Percentiles rank a stretch among this genome's conserved stretches.
Evolutionary conservation across 129 eudicot genomes (phyloP).

Genomic region (Kitagawia praeruptora): DNA sequence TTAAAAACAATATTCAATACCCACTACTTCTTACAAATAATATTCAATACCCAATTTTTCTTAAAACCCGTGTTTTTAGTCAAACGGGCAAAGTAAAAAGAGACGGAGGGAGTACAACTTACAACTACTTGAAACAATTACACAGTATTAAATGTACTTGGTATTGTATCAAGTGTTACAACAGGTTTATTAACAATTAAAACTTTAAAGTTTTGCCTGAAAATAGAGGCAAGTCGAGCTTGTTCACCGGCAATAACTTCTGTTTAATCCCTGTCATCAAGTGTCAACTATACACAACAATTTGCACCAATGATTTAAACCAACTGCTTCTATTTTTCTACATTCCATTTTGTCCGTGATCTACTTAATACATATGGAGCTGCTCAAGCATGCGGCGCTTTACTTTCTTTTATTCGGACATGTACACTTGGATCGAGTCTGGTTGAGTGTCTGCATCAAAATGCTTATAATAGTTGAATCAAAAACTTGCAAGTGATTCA

Average conservation of each 20-base stretch:
- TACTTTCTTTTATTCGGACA: conserved; percentile 33
- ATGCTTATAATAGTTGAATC: conserved; percentile 5
- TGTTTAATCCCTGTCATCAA: background rate
- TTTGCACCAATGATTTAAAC: background rate
- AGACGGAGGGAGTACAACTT: no score
- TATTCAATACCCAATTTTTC: no score
- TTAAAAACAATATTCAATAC: no score
- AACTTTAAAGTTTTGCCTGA: background rate
- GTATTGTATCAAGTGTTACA: background rate
- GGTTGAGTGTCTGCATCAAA: conserved; percentile 42
- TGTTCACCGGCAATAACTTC: background rate
- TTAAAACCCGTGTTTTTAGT: no score
- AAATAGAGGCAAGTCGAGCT: background rate
- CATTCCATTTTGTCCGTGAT: background rate
- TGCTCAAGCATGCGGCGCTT: background rate
- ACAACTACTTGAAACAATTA: background rate
- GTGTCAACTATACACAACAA: background rate
- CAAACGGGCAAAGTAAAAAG: no score
- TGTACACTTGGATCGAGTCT: conserved; percentile 43
- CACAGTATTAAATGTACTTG: background rate
- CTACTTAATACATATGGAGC: background rate
- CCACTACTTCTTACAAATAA: no score
- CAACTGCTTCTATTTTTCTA: background rate
- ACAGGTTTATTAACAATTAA: background rate
- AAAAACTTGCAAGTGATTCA: background rate